Evolutionary conservation across 805 yeast species (phyloP), one percentile per base, ranked within the genome.

Genomic region (Candida tallmaniae): DNA sequence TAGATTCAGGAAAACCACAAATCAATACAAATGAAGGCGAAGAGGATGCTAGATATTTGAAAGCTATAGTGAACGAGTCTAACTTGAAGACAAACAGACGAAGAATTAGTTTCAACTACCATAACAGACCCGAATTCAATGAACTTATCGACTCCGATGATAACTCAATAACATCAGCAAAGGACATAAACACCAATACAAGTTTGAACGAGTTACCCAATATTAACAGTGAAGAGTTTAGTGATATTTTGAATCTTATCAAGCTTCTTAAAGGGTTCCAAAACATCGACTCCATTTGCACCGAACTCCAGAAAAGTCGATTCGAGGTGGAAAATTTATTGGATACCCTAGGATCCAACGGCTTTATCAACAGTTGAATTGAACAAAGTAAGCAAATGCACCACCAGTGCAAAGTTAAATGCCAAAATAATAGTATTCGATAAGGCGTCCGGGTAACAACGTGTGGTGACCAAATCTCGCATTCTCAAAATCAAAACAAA

Each of bases 231-330:
- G 44, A 48, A 14, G 44, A 45, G 14, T 48, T 47, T 18, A 46
- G 45, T 30, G 66, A 67, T 23, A 55, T 67, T 36, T 38, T 53
- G 4, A 53, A 54, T 9, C 46, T 78, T 29, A 40, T 74, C 3
- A 68, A 67, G 40, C 56, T 75, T 10, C 45, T 81, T 19, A 68
- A 68, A 38, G 71, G 74, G 14, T 68, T 68, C 16, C 79, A 74
- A 33, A 73, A 70, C 41, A 65, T 79, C 43, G 90, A 82, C 47
- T 65, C 74, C 4, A 78, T 86, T 2, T 81, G 90, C 48, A 84
- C 90, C 0, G 82, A 77, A 38, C 60, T 85, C 46, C 74, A 70
- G 30, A 68, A 69, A 48, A 69, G 83, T 7, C 62, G 76, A 29
- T 53, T 52, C 14, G 80, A 79, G 19, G 74, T 83, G 1, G 82